phyloP scores from a whole-genome alignment of 495 filamentous ascomycete species.

The Penicillium lagena region DNA sequence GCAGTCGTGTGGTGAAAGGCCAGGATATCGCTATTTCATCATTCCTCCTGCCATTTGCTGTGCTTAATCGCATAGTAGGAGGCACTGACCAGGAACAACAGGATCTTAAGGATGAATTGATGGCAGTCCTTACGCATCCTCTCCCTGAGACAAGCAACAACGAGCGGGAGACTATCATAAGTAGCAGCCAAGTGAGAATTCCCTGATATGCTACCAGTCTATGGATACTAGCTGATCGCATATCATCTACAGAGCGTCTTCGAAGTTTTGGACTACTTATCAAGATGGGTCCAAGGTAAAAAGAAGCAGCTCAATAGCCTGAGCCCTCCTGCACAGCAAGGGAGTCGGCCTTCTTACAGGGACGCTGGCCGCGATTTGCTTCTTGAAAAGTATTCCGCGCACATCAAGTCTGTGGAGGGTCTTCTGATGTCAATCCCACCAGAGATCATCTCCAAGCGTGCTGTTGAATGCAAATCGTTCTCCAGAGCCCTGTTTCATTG shows the following conservation, averaged over 20 bases:
- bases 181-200: constrained; percentile 69
- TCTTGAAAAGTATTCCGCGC: constrained; percentile 37
- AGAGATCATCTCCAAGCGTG: constrained; percentile 75
- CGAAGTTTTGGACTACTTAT: constrained; percentile 82
- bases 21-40: constrained; percentile 77
- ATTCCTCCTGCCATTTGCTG: constrained; percentile 80
- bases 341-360: constrained; percentile 27
- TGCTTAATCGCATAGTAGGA: constrained; percentile 69
- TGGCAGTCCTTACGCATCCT: constrained; percentile 57
- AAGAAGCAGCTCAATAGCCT: constrained; percentile 51
- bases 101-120: constrained; percentile 66
- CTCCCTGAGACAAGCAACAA: constrained; percentile 47
- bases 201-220: background rate
- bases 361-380: constrained; percentile 28
- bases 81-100: constrained; percentile 57
- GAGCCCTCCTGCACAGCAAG: constrained; percentile 25
- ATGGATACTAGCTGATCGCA: constrained; percentile 3
- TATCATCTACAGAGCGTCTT: constrained; percentile 65
- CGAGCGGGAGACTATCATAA: constrained; percentile 62
- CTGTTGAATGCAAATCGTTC: constrained; percentile 87
- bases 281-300: constrained; percentile 79
- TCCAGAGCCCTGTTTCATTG: constrained; percentile 88
- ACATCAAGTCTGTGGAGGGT: constrained; percentile 55
- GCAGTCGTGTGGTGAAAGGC: constrained; percentile 71
- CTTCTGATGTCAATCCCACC: constrained; percentile 70